Evolutionary conservation across 768 basidiomycete genomes (phyloP), one percentile per base, ranked within the genome.

Genomic region (Tubosaeta sp.): DNA sequence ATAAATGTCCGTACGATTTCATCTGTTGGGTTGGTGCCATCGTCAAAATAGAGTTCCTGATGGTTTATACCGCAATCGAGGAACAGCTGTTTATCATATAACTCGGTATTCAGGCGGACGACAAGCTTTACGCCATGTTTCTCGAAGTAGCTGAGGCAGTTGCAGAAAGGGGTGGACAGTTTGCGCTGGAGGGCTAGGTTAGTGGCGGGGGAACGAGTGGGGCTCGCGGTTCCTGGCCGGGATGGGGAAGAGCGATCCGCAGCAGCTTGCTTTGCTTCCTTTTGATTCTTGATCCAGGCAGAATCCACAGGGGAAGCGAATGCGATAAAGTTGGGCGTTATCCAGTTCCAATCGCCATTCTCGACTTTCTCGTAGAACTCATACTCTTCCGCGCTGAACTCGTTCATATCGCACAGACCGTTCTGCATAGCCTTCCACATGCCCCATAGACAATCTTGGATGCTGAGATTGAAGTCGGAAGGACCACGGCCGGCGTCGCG

Each of bases 1-100:
- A 99, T 87, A 64, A 99, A 99, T 51, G 84, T 81, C 48, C 93
- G 80, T 39, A 94, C 89, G 60, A 97, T 96, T 51, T 96, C 91
- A 69, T 96, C 90, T 0, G 93, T 87, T 6, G 95, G 95, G 68
- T 98, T 98, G 21, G 94, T 96, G 19, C 96, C 96, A 66, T 99
- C 96, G 68, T 97, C 94, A 59, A 96, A 98, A 69, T 95, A 97
- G 56, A 97, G 79, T 59, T 95, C 93, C 71, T 87, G 77, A 65
- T 96, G 91, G 59, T 86, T 84, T 63, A 95, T 88, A 11, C 91
- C 92, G 42, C 81, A 83, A 60, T 90, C 88, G 60, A 84, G 65
- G 71, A 96, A 97, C 11, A 87, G 78, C 48, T 76, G 71, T 50
- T 81, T 78, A 67, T 95, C 93, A 69, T 94, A 99, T 18, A 98